Evolutionary conservation across 139 green algal species (phyloP).

Genomic region (Chlorella ohadii): DNA sequence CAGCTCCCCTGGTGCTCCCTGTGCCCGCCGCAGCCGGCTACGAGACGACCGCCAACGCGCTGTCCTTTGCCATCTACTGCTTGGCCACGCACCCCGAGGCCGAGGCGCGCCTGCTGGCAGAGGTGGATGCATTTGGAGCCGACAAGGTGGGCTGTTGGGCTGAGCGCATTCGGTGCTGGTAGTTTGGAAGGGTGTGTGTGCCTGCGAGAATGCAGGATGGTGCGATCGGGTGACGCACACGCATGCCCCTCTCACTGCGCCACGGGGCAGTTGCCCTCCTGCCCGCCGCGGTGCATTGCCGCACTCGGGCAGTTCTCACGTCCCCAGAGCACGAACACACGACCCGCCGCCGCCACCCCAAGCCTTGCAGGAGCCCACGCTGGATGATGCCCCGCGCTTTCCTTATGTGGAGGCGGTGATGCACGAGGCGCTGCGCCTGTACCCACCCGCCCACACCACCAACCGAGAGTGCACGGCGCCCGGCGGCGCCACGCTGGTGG

Average conservation of each 20-base stretch:
- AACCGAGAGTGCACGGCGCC: neutral
- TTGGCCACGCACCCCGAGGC: constrained; percentile 37
- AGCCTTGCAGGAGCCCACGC: neutral
- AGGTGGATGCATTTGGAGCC: constrained; percentile 43
- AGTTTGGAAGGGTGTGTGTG: too few relatives aligned
- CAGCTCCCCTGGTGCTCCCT: neutral
- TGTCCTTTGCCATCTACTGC: constrained; percentile 43
- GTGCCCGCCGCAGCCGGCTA: constrained; percentile 3
- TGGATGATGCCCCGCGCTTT: constrained; percentile 23
- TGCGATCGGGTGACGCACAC: too few relatives aligned
- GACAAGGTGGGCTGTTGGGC: constrained; percentile 5
- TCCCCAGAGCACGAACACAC: too few relatives aligned
- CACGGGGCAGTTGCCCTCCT: too few relatives aligned
- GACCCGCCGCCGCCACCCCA: too few relatives aligned
- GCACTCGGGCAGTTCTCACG: too few relatives aligned
- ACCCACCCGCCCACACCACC: constrained; percentile 29
- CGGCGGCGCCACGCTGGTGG: neutral
- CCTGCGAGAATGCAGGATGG: too few relatives aligned
- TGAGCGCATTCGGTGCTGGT: too few relatives aligned
- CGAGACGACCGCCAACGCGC: constrained; percentile 32
- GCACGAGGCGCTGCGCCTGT: constrained; percentile 47
- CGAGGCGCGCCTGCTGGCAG: constrained; percentile 33
- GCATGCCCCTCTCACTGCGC: too few relatives aligned
- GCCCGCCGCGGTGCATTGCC: too few relatives aligned
- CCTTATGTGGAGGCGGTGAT: constrained; percentile 43